Percentiles rank a stretch among this genome's conserved stretches.
These are phyloP conservation scores for Miscanthus lutarioriparius DNA, from an alignment of 176 grass and related monocot genomes.

Conservation along the genomic window DNA sequence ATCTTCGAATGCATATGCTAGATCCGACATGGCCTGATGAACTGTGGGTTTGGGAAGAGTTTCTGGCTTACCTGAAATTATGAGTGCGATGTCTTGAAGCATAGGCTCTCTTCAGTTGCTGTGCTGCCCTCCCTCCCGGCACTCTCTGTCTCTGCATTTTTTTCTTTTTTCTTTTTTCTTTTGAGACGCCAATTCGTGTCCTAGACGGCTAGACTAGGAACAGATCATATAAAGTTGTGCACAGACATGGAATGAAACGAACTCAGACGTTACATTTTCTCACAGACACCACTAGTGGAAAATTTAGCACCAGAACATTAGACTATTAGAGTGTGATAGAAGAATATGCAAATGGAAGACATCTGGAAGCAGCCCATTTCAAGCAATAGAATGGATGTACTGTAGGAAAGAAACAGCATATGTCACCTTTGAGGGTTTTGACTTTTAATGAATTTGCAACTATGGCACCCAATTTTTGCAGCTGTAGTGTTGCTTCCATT, in stretches of 20 bases:
- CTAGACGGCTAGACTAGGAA: neutral
- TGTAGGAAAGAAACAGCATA: neutral
- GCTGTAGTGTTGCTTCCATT: neutral
- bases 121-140: too few species aligned
- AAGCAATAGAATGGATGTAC: neutral
- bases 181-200: neutral
- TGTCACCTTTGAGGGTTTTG: neutral
- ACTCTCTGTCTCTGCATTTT: too few species aligned
- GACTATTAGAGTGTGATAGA: neutral
- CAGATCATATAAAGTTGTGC: neutral
- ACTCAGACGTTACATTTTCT: neutral
- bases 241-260: neutral
- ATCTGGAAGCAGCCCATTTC: neutral
- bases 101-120: neutral
- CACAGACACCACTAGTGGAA: neutral
- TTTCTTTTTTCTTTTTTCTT: neutral
- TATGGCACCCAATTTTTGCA: neutral
- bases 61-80: neutral
- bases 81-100: neutral
- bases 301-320: neutral
- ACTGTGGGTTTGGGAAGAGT: neutral
- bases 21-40: slow-evolving; percentile 3
- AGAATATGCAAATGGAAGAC: neutral
- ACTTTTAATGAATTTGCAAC: neutral
- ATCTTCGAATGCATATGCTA: neutral